Evolutionary conservation across 495 filamentous ascomycete genomes (phyloP).

Genomic region (Aspergillus olivimuriae): DNA sequence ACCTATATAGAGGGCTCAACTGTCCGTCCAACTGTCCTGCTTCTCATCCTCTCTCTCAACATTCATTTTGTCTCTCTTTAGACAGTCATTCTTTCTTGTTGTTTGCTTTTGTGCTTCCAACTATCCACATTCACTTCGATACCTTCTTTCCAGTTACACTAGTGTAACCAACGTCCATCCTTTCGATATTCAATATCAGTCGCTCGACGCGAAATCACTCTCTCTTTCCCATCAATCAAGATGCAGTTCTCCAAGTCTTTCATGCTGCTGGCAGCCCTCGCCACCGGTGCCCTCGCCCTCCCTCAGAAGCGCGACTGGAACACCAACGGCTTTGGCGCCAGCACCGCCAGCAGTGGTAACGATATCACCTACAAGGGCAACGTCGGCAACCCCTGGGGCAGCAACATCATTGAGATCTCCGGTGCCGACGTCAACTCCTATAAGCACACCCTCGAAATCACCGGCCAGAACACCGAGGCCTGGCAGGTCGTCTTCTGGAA

Average conservation of each 20-base stretch:
- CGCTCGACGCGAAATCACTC: slow-evolving; percentile 5
- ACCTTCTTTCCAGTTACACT: not conserved
- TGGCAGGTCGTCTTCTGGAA: slow-evolving; percentile 47
- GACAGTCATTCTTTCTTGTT: not conserved
- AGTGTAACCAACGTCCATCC: not conserved
- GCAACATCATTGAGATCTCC: slow-evolving; percentile 43
- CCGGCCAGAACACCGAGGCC: slow-evolving; percentile 28
- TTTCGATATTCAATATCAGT: not conserved
- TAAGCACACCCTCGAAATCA: slow-evolving; percentile 42
- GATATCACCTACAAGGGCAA: slow-evolving; percentile 39
- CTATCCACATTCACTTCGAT: slow-evolving; percentile 8
- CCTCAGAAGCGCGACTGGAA: slow-evolving; percentile 20
- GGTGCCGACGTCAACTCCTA: slow-evolving; percentile 26
- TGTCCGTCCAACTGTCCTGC: not conserved
- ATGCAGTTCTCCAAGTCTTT: slow-evolving; percentile 33
- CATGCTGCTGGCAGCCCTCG: slow-evolving; percentile 29
- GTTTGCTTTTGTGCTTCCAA: slow-evolving; percentile 2
- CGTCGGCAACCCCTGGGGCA: slow-evolving; percentile 42
- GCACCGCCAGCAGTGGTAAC: slow-evolving; percentile 19
- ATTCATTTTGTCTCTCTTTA: too few relatives aligned
- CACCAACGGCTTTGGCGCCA: slow-evolving; percentile 26
- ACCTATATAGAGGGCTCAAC: not conserved
- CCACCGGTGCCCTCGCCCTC: slow-evolving; percentile 19
- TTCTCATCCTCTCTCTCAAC: not conserved
- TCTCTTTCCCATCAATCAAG: slow-evolving; percentile 3